Base-by-base conservation (phyloP, 805 yeast species). In the Kluyveromyces starmeri region DNA sequence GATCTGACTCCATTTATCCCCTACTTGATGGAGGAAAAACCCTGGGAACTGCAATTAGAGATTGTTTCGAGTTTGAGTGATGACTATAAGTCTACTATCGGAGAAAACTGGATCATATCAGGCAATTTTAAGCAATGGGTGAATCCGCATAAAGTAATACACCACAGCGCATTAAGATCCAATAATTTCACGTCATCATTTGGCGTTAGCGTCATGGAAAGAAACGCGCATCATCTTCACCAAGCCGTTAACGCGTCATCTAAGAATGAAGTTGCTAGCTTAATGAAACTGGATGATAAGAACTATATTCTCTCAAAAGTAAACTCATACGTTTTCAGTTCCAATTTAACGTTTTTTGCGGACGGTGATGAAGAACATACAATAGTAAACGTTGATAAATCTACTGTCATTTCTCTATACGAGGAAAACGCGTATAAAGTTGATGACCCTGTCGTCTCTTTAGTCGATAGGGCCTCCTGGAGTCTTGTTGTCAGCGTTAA, bases 1-100 rank as follows among this genome's bases (percentile, higher is more conserved):
- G 94, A 85, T 43, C 47, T 85, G 30, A 71, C 89, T 8, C 74
- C 82, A 1, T 65, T 76, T 41, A 58, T 84, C 39, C 92, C 94
- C 3, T 52, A 61, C n/a, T 53, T 84, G 20, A 81, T 88, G 86
- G 53, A 28, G 4, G 35, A 53, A 14, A 40, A 57, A n/a, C 58
- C 62, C 11, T 49, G 59, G 21, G 55, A 55, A n/a, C 32, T 70
- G 4, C 63, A 61, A 32, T 58, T 83, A 30, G 73, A 68, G 42
- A 59, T 82, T 12, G 61, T 71, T 4, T 73, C 76, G 47, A 75
- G 80, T 32, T 35, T 68, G 7, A 68, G 62, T 9, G 32, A 41
- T 18, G 71, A 67, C 14, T 43, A 38, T 18, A 39, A 36, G 19
- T 32, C 26, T 2, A 38, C 44, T 4, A 47, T 64, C 31, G 73